Percentiles rank a stretch among this genome's conserved stretches.
Conservation (phyloP, 176 grass and related monocot genomes). For the Eremochloa ophiuroides region DNA sequence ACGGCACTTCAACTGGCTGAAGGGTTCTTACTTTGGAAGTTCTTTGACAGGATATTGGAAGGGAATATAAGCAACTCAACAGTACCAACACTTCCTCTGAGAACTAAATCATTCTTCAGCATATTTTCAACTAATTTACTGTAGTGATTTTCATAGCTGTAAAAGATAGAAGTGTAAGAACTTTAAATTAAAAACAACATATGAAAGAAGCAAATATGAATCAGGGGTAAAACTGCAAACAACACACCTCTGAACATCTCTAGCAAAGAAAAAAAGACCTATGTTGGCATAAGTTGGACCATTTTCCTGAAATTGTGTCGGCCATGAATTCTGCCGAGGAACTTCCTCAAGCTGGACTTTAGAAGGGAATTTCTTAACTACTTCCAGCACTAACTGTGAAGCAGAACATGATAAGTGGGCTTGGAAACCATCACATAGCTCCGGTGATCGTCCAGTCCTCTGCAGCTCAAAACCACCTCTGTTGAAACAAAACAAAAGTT, state of each 20-base stretch:
- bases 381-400: slow-evolving; percentile 59
- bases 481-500: slow-evolving; percentile 13
- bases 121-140: slow-evolving; percentile 86
- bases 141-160: slow-evolving; percentile 87
- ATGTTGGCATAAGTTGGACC: slow-evolving; percentile 69
- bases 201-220: neutral
- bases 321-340: slow-evolving; percentile 74
- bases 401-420: slow-evolving; percentile 82
- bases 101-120: slow-evolving; percentile 73
- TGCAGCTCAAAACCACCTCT: slow-evolving; percentile 89
- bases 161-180: slow-evolving; percentile 12
- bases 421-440: slow-evolving; percentile 89
- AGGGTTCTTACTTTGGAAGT: slow-evolving; percentile 64
- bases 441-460: slow-evolving; percentile 52
- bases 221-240: neutral
- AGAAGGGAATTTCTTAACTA: slow-evolving; percentile 64
- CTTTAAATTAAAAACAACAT: neutral
- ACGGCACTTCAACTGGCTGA: slow-evolving; percentile 27
- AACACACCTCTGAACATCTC: slow-evolving; percentile 71
- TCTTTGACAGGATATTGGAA: slow-evolving; percentile 82
- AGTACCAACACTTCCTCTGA: slow-evolving; percentile 66
- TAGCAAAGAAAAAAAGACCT: slow-evolving; percentile 96
- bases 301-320: slow-evolving; percentile 60
- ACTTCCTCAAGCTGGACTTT: slow-evolving; percentile 83
- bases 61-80: slow-evolving; percentile 87